Conservation (phyloP, 495 filamentous ascomycete species). For the Lasiosphaeria miniovina region DNA sequence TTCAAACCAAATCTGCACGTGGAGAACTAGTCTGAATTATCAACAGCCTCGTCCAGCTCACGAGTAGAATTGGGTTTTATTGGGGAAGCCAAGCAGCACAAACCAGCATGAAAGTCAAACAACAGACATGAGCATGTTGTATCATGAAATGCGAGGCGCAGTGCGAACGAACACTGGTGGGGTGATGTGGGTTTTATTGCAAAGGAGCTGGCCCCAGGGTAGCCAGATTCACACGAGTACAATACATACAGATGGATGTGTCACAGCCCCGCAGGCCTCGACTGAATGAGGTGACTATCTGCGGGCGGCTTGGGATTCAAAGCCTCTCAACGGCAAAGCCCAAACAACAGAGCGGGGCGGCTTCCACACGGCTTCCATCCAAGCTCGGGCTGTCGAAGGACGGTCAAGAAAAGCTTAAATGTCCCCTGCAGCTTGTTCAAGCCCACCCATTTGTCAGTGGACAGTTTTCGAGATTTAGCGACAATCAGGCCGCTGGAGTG, state of each 20-base stretch:
- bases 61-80: background rate
- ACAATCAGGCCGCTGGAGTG: constrained; percentile 6
- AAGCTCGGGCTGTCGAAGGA: background rate
- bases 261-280: too few species aligned
- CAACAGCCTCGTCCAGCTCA: background rate
- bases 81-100: background rate
- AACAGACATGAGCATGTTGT: background rate
- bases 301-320: background rate
- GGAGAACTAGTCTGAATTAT: background rate
- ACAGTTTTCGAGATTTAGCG: constrained; percentile 10
- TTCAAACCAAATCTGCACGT: too few species aligned
- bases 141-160: background rate
- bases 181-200: constrained; percentile 17
- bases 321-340: constrained; percentile 1
- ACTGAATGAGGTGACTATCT: too few species aligned
- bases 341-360: background rate
- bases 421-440: background rate
- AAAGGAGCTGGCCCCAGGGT: constrained; percentile 9
- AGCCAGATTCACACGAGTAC: background rate
- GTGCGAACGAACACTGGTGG: background rate
- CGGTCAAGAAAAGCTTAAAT: constrained; percentile 4
- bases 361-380: background rate
- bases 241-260: too few species aligned
- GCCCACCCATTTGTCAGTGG: constrained; percentile 17
- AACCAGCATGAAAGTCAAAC: background rate